Conservation (phyloP, 75 land plant species). For the Gnetum montanum region DNA sequence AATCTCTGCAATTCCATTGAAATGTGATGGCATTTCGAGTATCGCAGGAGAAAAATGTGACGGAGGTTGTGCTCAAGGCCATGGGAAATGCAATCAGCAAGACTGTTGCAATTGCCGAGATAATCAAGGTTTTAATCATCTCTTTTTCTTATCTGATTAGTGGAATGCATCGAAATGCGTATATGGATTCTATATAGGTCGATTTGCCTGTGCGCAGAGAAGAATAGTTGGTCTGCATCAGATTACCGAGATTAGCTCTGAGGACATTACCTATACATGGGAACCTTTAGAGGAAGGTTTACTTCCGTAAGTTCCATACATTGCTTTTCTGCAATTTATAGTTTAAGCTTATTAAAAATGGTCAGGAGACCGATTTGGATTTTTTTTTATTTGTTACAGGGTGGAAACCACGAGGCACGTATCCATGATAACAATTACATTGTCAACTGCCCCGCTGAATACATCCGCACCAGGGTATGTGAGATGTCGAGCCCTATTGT, state of each 20-base stretch:
- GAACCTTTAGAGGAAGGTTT: slow-evolving; percentile 48
- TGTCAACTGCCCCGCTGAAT: slow-evolving; percentile 64
- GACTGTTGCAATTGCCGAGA: slow-evolving; percentile 83
- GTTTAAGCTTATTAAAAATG: too few relatives aligned
- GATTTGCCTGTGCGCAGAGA: slow-evolving; percentile 27
- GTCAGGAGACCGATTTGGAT: background rate
- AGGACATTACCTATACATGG: slow-evolving; percentile 39
- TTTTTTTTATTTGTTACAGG: slow-evolving; percentile 17
- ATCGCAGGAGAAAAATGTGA: slow-evolving; percentile 61
- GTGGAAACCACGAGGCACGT: slow-evolving; percentile 66
- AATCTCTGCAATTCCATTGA: background rate
- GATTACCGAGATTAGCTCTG: slow-evolving; percentile 33
- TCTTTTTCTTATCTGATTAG: too few relatives aligned
- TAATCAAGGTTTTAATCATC: slow-evolving; percentile 93
- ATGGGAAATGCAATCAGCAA: slow-evolving; percentile 97
- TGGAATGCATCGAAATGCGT: background rate
- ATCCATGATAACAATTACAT: slow-evolving; percentile 65
- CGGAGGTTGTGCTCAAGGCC: slow-evolving; percentile 85
- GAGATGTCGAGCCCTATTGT: background rate
- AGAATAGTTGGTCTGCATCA: slow-evolving; percentile 42
- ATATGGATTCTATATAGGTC: background rate
- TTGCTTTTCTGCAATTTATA: too few relatives aligned
- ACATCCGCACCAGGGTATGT: slow-evolving; percentile 46
- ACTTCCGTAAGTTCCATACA: slow-evolving; percentile 27
- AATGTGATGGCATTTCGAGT: background rate